Evolutionary conservation across 2,329 filamentous ascomycete genomes (phyloP), one percentile per base, ranked within the genome.

Genomic region (Venturia effusa): DNA sequence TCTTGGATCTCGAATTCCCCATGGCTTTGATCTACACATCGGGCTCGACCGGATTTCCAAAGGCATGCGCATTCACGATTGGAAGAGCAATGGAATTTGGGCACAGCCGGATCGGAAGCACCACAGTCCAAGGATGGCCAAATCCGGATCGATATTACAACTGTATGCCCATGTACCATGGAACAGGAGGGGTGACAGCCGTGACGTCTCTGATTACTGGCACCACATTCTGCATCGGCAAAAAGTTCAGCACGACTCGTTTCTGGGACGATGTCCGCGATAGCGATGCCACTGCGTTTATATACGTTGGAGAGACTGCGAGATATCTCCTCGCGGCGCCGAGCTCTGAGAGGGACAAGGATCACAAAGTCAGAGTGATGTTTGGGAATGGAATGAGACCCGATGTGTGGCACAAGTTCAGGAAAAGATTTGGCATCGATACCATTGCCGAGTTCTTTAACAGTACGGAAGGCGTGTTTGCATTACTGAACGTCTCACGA

Each of bases 111-210:
- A 71, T 75, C 22, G 67, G 70, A 6, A 69, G 69, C 6, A 71
- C 75, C 55, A 73, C 71, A 22, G 69, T 80, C 15, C 69, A 71
- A 22, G 67, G 72, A 63, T 79, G 76, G 39, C 74, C 72, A 30
- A 71, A 71, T 62, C 77, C 66, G 59, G 85, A 90, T 71, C 78
- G 86, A 32, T 90, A 86, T 82, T 92, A 91, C 70, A 83, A 85
- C 70, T 89, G 87, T 73, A 92, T 92, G 88, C 88, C 84, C 0
- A 76, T 90, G 39, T 92, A 91, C 70, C 89, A 92, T 72, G 88
- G 88, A 17, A 92, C 89, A 0, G 88, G 88, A 7, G 83, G 83
- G 22, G 84, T 88, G 40, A 79, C 78, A 6, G 79, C 81, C 39
- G 79, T 87, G 61, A 75, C 74, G 4, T 83, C 82, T 68, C 74